Base-by-base conservation (phyloP, 345 rosid genomes). In the Odontarrhena argentea region DNA sequence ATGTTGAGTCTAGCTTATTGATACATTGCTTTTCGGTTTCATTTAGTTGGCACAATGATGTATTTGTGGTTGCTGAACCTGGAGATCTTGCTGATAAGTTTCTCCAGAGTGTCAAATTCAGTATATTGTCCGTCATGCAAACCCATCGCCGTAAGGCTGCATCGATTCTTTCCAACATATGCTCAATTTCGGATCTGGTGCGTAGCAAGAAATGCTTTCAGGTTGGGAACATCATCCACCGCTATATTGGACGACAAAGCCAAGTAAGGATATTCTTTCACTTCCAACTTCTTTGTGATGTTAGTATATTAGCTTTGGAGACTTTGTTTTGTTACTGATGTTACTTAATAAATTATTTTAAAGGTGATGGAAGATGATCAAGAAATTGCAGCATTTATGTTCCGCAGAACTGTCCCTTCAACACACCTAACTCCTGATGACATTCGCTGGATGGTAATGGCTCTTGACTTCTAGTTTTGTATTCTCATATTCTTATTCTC, bases 41-140 rank as follows among this genome's bases (percentile, higher is more conserved):
- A 75, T 71, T 45, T 44, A 55, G 60, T 73, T 94, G 97, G 97
- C 96, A 94, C 76, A 94, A 87, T 74, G 99, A 91, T 69, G 99
- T 94, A 12, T 88, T 91, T 79, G 99, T 91, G 69, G 97, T 94
- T 50, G 96, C 96, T 61, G 99, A 94, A 77, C 99, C 99, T 63
- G 99, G 99, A 68, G 99, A 86, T 63, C 90, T 83, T 36, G 96
- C 97, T 0, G 90, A 87, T 61, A 91, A 83, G 79, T 94, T 94
- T 75, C 84, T 94, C 18, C 97, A 77, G 61, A 84, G 83, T 54
- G 91, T 91, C 35, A 94, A 94, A 81, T 45, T 80, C 79, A 91
- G 93, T 79, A 79, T 87, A 73, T 71, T 87, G 60, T 82, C 97
- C 9, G 74, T 82, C 71, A 76, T 77, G 74, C 84, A 65, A 64